phyloP scores from a whole-genome alignment of 2,329 filamentous ascomycete genomes.

The Coniochaeta sp. region DNA sequence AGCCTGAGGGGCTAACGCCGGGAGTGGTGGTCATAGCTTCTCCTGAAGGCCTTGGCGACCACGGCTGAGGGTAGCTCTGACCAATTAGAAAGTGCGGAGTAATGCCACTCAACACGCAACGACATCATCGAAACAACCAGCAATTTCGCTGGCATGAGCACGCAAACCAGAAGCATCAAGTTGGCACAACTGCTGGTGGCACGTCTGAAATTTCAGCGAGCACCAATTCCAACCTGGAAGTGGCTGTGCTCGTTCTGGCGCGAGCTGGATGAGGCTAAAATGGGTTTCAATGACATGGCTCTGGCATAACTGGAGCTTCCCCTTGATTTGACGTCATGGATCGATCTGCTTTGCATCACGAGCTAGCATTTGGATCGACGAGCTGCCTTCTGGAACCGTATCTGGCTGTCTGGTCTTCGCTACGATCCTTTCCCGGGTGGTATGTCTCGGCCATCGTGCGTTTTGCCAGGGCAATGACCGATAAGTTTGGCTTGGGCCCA shows the following conservation, averaged over 20 bases:
- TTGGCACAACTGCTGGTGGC: neutral
- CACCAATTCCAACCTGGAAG: no score
- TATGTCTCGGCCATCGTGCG: neutral
- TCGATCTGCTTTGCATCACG: neutral
- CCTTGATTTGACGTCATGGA: neutral
- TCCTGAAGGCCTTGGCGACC: neutral
- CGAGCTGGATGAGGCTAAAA: neutral
- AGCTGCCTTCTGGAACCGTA: neutral
- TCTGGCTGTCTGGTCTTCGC: neutral
- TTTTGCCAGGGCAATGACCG: neutral
- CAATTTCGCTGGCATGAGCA: neutral
- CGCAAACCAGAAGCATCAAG: neutral
- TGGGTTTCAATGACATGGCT: neutral
- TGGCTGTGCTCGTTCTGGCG: neutral
- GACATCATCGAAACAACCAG: slow-evolving; percentile 1
- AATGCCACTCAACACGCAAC: neutral
- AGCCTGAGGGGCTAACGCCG: neutral
- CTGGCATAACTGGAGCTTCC: neutral
- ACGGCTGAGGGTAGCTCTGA: neutral
- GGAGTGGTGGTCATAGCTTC: neutral
- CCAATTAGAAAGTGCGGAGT: neutral
- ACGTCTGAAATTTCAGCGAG: neutral
- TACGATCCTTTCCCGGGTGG: no score
- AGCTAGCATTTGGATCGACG: neutral
- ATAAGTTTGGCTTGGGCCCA: neutral